Evolutionary conservation across 2,329 filamentous ascomycete species (phyloP).

Genomic region (Trichoderma pleuroti): DNA sequence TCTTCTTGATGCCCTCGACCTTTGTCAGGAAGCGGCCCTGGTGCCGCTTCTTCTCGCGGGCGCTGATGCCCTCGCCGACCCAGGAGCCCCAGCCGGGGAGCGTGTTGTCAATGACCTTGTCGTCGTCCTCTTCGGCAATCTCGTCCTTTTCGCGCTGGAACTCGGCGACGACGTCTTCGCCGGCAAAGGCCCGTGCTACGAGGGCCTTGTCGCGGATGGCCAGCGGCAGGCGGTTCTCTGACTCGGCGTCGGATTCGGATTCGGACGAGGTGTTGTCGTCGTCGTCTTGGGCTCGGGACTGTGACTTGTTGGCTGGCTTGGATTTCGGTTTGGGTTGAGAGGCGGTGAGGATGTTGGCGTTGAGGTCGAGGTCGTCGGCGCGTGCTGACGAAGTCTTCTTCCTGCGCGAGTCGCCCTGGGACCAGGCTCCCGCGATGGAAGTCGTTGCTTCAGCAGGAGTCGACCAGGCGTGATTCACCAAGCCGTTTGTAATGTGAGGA

Average conservation of each 20-base stretch:
- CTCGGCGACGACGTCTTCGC: conserved; percentile 76
- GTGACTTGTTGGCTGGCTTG: conserved; percentile 17
- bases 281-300: conserved; percentile 22
- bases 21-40: conserved; percentile 61
- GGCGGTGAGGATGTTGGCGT: conserved; percentile 34
- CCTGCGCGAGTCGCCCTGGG: conserved; percentile 36
- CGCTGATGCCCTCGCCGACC: conserved; percentile 79
- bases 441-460: conserved; percentile 25
- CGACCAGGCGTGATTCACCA: conserved; percentile 23
- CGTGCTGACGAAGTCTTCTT: conserved; percentile 35
- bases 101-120: conserved; percentile 77
- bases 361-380: conserved; percentile 41
- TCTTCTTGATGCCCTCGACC: conserved; percentile 68
- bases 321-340: conserved; percentile 31
- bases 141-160: conserved; percentile 79
- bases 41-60: conserved; percentile 62
- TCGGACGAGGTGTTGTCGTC: conserved; percentile 40
- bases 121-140: conserved; percentile 70
- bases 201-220: conserved; percentile 62
- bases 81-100: conserved; percentile 93
- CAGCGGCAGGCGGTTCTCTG: conserved; percentile 51
- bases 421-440: conserved; percentile 41
- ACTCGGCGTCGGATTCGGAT: conserved; percentile 45
- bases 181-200: conserved; percentile 81
- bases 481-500: conserved; percentile 23